A percentile compares a stretch with the other conserved stretches of the same genome.
phyloP scores from a whole-genome alignment of 441 rosid species.

The Manihot esculenta region DNA sequence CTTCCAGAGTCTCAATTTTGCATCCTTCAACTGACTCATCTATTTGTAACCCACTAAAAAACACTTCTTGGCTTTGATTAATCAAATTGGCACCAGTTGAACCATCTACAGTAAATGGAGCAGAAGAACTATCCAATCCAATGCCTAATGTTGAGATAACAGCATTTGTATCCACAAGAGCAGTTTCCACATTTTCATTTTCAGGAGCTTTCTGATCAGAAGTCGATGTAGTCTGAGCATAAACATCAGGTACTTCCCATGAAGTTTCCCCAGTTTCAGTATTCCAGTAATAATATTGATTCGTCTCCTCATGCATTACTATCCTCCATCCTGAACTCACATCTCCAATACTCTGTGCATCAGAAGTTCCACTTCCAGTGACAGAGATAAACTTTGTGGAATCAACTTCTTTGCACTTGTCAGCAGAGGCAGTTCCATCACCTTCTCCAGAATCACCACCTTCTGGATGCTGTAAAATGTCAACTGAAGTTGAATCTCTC shows the following conservation, averaged over 20 bases:
- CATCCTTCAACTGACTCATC: constrained; percentile 37
- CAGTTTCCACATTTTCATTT: constrained; percentile 36
- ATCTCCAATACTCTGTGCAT: constrained; percentile 49
- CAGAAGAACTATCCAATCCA: constrained; percentile 38
- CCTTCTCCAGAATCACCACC: constrained; percentile 33
- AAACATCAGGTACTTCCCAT: constrained; percentile 77
- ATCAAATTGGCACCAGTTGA: constrained; percentile 28
- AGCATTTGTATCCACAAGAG: constrained; percentile 29
- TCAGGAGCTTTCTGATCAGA: constrained; percentile 29
- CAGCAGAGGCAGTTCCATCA: constrained; percentile 31
- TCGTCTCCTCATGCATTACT: constrained; percentile 88
- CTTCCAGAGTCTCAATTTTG: constrained; percentile 32
- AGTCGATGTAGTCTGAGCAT: constrained; percentile 39
- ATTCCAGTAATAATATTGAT: constrained; percentile 95
- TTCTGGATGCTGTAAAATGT: constrained; percentile 32
- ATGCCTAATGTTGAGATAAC: constrained; percentile 26
- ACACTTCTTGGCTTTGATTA: constrained; percentile 32
- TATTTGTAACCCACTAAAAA: constrained; percentile 26
- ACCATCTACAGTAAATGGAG: constrained; percentile 27
- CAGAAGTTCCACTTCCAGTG: constrained; percentile 41
- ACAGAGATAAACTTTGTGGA: constrained; percentile 38
- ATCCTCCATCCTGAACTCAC: constrained; percentile 73
- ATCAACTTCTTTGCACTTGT: constrained; percentile 37
- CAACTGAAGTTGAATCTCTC: constrained; percentile 32
- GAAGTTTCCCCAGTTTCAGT: constrained; percentile 95